These are phyloP conservation scores for Monilinia fructigena DNA, from an alignment of 2,329 filamentous ascomycete species.

Conservation along the genomic window DNA sequence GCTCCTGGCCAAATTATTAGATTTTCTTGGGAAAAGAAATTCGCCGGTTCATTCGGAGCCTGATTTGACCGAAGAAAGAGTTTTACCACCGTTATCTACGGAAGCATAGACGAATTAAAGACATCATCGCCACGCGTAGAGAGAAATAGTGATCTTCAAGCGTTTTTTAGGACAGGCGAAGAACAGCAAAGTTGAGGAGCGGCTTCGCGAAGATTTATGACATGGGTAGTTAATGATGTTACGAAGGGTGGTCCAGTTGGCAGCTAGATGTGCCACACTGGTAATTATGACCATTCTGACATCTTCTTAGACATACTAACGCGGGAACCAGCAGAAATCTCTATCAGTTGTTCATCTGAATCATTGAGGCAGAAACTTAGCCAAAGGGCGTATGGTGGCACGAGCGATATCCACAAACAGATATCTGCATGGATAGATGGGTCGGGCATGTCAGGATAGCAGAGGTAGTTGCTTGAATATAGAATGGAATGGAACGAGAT, in stretches of 20 bases:
- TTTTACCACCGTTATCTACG: constrained; percentile 18
- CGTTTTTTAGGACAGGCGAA: not conserved
- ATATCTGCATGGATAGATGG: not conserved
- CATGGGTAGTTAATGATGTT: not conserved
- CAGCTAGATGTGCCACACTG: not conserved
- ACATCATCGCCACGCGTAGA: not conserved
- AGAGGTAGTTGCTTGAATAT: not conserved
- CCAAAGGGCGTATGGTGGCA: too few relatives aligned
- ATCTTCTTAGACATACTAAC: not conserved
- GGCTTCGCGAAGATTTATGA: not conserved
- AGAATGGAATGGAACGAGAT: not conserved
- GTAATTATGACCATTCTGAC: not conserved
- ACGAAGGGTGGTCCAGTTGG: not conserved
- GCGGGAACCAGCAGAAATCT: too few relatives aligned
- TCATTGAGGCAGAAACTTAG: too few relatives aligned
- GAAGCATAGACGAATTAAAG: not conserved
- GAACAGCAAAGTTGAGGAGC: not conserved
- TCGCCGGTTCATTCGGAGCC: constrained; percentile 24
- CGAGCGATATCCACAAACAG: not conserved
- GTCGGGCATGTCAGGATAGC: not conserved
- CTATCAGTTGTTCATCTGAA: too few relatives aligned
- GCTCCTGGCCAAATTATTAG: constrained; percentile 11
- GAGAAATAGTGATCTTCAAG: not conserved
- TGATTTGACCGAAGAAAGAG: constrained; percentile 12
- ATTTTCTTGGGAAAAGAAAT: constrained; percentile 20